Evolutionary conservation across 2,329 filamentous ascomycete genomes (phyloP), one percentile per base, ranked within the genome.

Genomic region (Fusarium longipes): DNA sequence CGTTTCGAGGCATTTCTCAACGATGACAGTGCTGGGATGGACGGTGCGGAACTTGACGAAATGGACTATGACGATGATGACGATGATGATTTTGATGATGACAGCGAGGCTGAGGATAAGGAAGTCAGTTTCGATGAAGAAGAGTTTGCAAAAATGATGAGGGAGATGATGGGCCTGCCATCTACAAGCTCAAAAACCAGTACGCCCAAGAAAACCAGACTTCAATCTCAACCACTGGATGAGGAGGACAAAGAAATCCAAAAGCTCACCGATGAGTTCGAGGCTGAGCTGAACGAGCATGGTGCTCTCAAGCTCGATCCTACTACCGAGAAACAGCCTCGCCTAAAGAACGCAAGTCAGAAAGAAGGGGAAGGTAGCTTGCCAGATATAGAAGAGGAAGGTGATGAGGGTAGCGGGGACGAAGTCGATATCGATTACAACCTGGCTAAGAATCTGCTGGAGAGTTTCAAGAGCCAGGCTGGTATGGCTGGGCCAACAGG

Each of bases 1-100:
- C 88, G 93, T n/a, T 98, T 99, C 73, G 93, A 97, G 74, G 84
- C 91, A 14, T 98, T 99, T 71, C 79, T 99, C 43, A 92, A 96
- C 56, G 93, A 98, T 71, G 91, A 96, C 12, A 86, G 85, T 43
- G 93, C 93, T 1, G 94, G 92, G 2, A 77, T 89, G 8, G 93
- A 97, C 44, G 95, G 93, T 1, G 92, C 90, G 0, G 89, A 93
- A 60, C 78, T 92, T 14, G 83, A 86, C 63, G 90, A 92, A 11
- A 92, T 92, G 84, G 91, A 92, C 61, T 79, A 84, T 17, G 89
- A 91, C 62, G 83, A 89, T 40, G 83, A 86, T 14, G 81, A 82
- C 18, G 77, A 82, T 11, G 80, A 83, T 3, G 80, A 84, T 12
- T 84, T 85, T 18, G 83, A 85, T 1, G 84, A 84, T 12, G 84